Conservation (phyloP, 306 rosid species). For the Vigna angularis region DNA sequence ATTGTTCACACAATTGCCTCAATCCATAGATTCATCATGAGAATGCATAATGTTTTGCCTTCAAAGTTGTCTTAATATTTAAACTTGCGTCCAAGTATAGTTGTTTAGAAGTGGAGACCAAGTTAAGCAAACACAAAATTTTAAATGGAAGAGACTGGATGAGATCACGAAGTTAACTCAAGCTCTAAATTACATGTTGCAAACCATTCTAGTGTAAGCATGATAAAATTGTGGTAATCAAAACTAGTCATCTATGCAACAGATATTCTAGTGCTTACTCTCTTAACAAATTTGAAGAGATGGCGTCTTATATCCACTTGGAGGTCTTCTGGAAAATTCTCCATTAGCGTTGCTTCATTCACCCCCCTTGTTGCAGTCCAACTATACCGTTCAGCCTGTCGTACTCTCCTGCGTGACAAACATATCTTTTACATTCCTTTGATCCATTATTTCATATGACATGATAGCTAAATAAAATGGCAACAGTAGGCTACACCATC, state of each 20-base stretch:
- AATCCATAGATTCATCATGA: background rate
- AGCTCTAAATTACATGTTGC: background rate
- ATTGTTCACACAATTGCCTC: background rate
- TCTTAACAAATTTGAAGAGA: slow-evolving; percentile 57
- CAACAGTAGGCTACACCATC: background rate
- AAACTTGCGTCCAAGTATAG: background rate
- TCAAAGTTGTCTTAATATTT: background rate
- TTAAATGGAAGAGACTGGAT: background rate
- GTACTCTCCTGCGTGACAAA: slow-evolving; percentile 64
- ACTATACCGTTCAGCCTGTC: slow-evolving; percentile 72
- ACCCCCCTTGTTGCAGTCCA: slow-evolving; percentile 98
- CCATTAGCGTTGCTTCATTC: slow-evolving; percentile 74
- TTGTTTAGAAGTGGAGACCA: background rate
- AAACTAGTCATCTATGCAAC: slow-evolving; percentile 8
- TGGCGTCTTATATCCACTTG: slow-evolving; percentile 85
- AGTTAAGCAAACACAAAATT: background rate
- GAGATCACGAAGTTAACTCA: no score
- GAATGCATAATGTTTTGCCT: background rate
- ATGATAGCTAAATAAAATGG: background rate
- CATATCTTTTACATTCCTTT: background rate
- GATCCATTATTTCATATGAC: background rate
- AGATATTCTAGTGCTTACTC: slow-evolving; percentile 33
- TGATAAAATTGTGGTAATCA: background rate
- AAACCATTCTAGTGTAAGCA: background rate
- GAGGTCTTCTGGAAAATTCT: slow-evolving; percentile 85